Evolutionary conservation across 2,329 filamentous ascomycete species (phyloP).

Genomic region (Pestalotiopsis sp.): DNA sequence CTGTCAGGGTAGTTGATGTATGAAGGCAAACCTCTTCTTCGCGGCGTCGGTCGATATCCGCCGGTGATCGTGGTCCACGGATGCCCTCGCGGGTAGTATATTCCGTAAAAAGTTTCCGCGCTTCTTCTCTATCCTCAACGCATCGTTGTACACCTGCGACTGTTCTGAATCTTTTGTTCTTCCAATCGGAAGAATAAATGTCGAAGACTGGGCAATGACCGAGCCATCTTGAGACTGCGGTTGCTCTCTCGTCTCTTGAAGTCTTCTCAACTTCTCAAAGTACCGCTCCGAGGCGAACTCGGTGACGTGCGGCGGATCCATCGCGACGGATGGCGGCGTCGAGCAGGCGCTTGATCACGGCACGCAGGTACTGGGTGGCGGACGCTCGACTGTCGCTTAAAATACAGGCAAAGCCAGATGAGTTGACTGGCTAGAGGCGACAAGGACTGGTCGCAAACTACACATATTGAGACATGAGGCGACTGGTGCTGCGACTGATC

Average conservation of each 20-base stretch:
- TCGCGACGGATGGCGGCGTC: conserved; percentile 35
- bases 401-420: conserved; percentile 27
- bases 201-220: conserved; percentile 37
- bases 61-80: conserved; percentile 32
- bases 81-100: conserved; percentile 32
- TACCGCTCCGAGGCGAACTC: conserved; percentile 70
- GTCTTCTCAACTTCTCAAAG: conserved; percentile 63
- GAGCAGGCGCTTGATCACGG: conserved; percentile 19
- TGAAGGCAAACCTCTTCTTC: conserved; percentile 27
- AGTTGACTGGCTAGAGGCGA: conserved; percentile 26
- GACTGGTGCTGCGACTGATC: neutral
- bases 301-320: conserved; percentile 66
- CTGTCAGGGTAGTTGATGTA: neutral
- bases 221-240: conserved; percentile 32
- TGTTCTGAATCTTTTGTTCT: conserved; percentile 33
- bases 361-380: conserved; percentile 22
- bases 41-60: conserved; percentile 26
- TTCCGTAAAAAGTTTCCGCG: conserved; percentile 32
- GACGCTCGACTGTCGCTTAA: conserved; percentile 29
- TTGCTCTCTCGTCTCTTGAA: conserved; percentile 49
- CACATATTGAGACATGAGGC: conserved; percentile 35
- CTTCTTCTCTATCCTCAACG: conserved; percentile 28
- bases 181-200: conserved; percentile 52
- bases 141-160: conserved; percentile 26
- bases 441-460: conserved; percentile 27